Conservation (phyloP, 2,329 filamentous ascomycete species). For the Hypoxylon sp. region DNA sequence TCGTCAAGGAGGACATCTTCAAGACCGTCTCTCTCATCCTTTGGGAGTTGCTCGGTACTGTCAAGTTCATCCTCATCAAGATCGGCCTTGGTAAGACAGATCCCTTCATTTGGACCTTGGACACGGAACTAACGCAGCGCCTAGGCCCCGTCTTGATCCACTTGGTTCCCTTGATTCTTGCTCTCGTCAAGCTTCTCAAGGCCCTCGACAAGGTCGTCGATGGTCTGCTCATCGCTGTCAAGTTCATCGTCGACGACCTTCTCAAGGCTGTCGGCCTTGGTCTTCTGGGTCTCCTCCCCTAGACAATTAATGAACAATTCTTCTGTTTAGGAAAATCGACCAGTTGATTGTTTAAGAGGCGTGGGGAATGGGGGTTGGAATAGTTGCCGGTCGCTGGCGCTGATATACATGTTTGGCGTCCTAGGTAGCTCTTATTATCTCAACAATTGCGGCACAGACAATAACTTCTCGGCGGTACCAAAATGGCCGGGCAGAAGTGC, state of each 20-base stretch:
- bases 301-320: background rate
- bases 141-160: slow-evolving; percentile 47
- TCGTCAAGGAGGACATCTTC: slow-evolving; percentile 48
- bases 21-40: slow-evolving; percentile 47
- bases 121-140: slow-evolving; percentile 21
- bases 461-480: background rate
- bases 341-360: background rate
- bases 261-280: slow-evolving; percentile 49
- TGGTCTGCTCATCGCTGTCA: slow-evolving; percentile 46
- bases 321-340: background rate
- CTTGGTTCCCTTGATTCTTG: slow-evolving; percentile 45
- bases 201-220: slow-evolving; percentile 48
- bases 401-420: slow-evolving; percentile 31
- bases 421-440: slow-evolving; percentile 16
- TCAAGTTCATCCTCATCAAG: slow-evolving; percentile 51
- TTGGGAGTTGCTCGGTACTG: slow-evolving; percentile 48
- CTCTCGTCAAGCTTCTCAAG: slow-evolving; percentile 46
- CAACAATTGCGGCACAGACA: slow-evolving; percentile 3
- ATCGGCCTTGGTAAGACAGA: slow-evolving; percentile 50
- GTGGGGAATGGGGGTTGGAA: background rate
- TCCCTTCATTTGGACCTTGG: background rate
- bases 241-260: slow-evolving; percentile 47
- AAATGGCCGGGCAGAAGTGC: background rate
- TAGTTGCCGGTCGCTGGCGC: slow-evolving; percentile 10
- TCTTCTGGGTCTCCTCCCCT: slow-evolving; percentile 44